phyloP scores from a whole-genome alignment of 2,329 filamentous ascomycete genomes.

The Paecilomyces variotii region DNA sequence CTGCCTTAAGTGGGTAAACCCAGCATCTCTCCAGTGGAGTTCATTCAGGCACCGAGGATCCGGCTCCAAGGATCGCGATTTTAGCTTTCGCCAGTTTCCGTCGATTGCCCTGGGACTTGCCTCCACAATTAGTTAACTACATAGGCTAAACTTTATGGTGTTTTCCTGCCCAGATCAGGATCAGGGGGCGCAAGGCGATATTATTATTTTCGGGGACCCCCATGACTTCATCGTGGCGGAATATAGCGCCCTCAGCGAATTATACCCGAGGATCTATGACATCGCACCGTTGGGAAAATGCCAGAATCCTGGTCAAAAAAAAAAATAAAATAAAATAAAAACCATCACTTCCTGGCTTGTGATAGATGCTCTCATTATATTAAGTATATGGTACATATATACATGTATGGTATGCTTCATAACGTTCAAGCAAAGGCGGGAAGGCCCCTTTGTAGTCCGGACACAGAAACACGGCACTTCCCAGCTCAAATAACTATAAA shows the following conservation, averaged over 20 bases:
- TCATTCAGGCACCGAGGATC: background rate
- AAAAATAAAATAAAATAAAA: no score
- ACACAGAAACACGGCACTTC: background rate
- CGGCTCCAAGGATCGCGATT: background rate
- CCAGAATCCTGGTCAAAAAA: background rate
- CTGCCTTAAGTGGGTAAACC: background rate
- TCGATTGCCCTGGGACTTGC: background rate
- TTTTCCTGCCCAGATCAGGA: background rate
- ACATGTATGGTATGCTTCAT: no score
- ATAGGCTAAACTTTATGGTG: background rate
- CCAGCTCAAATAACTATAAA: background rate
- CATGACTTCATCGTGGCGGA: background rate
- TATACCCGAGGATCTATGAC: background rate
- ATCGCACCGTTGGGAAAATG: background rate
- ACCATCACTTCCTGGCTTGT: no score
- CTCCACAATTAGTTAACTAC: background rate
- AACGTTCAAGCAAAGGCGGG: no score
- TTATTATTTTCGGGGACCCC: background rate
- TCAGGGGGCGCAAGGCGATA: background rate
- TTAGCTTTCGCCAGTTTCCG: background rate
- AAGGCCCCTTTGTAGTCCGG: no score
- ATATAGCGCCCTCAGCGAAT: background rate
- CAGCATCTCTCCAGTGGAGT: background rate
- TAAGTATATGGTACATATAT: no score
- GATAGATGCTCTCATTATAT: no score